Percentiles rank a stretch among this genome's conserved stretches.
phyloP scores from a whole-genome alignment of 2,329 filamentous ascomycete species.

The Apiospora saccharicola region DNA sequence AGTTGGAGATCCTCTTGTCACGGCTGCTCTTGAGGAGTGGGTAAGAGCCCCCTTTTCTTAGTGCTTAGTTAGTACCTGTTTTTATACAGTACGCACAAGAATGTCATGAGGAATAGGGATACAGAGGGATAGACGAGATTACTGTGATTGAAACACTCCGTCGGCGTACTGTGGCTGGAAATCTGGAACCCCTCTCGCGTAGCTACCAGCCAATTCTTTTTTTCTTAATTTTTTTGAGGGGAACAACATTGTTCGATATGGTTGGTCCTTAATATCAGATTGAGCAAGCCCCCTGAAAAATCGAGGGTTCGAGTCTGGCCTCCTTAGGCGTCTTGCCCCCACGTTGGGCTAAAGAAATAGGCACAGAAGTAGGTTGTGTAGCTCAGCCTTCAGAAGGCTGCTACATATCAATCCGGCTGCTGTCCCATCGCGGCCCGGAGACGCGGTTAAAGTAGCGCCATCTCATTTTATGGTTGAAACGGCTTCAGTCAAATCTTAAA shows the following conservation, averaged over 20 bases:
- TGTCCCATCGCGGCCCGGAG: background rate
- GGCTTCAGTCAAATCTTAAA: conserved; percentile 9
- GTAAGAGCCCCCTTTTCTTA: background rate
- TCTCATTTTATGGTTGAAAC: background rate
- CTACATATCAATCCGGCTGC: background rate
- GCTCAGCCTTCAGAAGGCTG: background rate
- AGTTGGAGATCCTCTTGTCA: background rate
- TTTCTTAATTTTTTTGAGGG: background rate
- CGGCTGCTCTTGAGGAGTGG: background rate
- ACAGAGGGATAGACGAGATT: background rate
- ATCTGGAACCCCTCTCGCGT: background rate
- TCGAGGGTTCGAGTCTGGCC: background rate
- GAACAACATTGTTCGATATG: background rate
- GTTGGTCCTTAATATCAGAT: background rate
- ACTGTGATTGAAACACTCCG: conserved; percentile 5
- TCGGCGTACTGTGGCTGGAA: conserved; percentile 8
- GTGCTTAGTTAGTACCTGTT: background rate
- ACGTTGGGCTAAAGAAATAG: conserved; percentile 6
- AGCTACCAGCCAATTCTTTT: background rate
- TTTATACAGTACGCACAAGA: background rate
- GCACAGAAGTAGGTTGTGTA: background rate
- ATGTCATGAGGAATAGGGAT: background rate
- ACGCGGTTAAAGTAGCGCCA: background rate
- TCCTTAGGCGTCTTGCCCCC: background rate
- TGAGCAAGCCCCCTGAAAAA: background rate